A percentile compares a stretch with the other conserved stretches of the same genome.
Evolutionary conservation across 2,329 filamentous ascomycete genomes (phyloP).

Genomic region (Lizonia empirigonia): DNA sequence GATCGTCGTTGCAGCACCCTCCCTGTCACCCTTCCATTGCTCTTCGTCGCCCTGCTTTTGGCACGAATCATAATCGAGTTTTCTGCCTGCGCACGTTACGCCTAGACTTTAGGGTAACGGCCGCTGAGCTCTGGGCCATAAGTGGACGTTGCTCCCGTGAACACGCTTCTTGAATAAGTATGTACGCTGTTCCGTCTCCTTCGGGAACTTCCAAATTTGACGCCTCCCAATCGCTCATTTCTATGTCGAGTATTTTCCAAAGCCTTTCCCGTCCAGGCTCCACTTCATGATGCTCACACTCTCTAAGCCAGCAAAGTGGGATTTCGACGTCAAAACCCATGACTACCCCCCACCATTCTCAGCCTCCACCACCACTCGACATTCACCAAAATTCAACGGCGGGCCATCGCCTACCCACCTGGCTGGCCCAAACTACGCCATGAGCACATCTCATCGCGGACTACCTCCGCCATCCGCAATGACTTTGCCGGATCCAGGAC

Average conservation of each 20-base stretch:
- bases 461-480: slow-evolving; percentile 60
- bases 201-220: slow-evolving; percentile 38
- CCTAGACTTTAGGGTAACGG: slow-evolving; percentile 42
- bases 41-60: slow-evolving; percentile 40
- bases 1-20: slow-evolving; percentile 45
- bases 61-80: slow-evolving; percentile 44
- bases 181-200: slow-evolving; percentile 45
- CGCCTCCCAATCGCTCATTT: slow-evolving; percentile 39
- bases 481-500: slow-evolving; percentile 56
- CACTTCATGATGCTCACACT: slow-evolving; percentile 58
- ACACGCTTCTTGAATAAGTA: slow-evolving; percentile 46
- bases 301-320: slow-evolving; percentile 54
- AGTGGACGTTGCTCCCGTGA: slow-evolving; percentile 45
- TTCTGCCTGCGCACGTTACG: slow-evolving; percentile 43
- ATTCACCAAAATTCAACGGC: slow-evolving; percentile 49
- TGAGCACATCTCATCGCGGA: slow-evolving; percentile 60
- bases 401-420: slow-evolving; percentile 50
- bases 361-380: slow-evolving; percentile 47
- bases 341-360: slow-evolving; percentile 54
- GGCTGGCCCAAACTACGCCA: slow-evolving; percentile 51
- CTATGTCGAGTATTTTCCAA: slow-evolving; percentile 39
- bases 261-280: slow-evolving; percentile 23
- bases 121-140: slow-evolving; percentile 42
- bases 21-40: slow-evolving; percentile 35
- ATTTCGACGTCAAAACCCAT: slow-evolving; percentile 57